These are phyloP conservation scores for Salix exigua DNA, from an alignment of 345 rosid genomes.

Conservation along the genomic window DNA sequence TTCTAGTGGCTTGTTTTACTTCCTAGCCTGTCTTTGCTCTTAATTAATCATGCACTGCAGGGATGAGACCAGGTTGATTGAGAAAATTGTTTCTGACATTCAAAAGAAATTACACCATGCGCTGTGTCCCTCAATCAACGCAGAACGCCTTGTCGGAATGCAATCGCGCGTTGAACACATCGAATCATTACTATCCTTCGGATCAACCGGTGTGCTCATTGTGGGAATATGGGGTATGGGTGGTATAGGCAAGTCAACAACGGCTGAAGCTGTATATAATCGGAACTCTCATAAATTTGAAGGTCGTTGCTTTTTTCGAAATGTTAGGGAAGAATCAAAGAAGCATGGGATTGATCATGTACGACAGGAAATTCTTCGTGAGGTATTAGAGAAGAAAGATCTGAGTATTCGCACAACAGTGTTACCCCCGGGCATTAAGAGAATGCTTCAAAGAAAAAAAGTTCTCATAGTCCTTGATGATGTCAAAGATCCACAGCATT, in stretches of 20 bases:
- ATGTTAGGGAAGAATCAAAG: background rate
- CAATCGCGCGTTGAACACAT: background rate
- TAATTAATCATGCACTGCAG: background rate
- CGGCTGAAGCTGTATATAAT: background rate
- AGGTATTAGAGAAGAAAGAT: background rate
- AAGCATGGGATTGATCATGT: background rate
- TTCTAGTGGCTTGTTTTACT: too few relatives aligned
- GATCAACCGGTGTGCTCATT: background rate
- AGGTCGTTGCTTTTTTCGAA: background rate
- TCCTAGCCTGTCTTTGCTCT: too few relatives aligned
- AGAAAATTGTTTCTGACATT: background rate
- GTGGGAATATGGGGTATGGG: slow-evolving; percentile 7
- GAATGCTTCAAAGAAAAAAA: background rate
- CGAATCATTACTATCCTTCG: background rate
- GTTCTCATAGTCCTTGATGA: slow-evolving; percentile 4
- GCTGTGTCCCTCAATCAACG: background rate
- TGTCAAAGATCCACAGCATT: background rate
- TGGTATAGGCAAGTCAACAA: slow-evolving; percentile 4
- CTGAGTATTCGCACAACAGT: too few relatives aligned
- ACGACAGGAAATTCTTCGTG: background rate
- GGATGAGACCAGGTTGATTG: background rate
- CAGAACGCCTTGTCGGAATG: background rate
- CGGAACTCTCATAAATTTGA: background rate
- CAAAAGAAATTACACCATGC: background rate
- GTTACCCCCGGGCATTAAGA: too few relatives aligned